A percentile compares a stretch with the other conserved stretches of the same genome.
These are phyloP conservation scores for Camellia sinensis DNA, from an alignment of 148 eudicot species.

Conservation along the genomic window DNA sequence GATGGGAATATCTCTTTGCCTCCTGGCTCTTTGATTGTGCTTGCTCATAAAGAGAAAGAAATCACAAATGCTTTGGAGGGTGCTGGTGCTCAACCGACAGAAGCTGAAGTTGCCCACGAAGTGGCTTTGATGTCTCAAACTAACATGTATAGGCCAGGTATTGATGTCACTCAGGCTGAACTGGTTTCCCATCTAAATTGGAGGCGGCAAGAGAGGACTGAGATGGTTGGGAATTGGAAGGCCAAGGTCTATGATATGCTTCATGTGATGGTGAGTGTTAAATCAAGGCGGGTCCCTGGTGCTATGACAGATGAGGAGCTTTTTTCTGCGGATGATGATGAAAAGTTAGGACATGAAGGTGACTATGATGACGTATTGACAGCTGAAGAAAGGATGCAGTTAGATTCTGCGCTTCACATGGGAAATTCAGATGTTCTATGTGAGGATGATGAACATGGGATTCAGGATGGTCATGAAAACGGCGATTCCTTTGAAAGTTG, in stretches of 20 bases:
- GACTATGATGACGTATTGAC: constrained; percentile 76
- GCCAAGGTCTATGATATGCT: constrained; percentile 92
- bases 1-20: constrained; percentile 65
- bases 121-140: constrained; percentile 86
- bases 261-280: constrained; percentile 87
- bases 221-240: constrained; percentile 88
- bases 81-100: constrained; percentile 86
- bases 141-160: constrained; percentile 94
- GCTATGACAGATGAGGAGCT: constrained; percentile 96
- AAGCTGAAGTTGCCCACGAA: constrained; percentile 87
- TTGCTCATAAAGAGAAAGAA: constrained; percentile 79
- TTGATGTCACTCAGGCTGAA: constrained; percentile 94
- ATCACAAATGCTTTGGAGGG: constrained; percentile 88
- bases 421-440: constrained; percentile 54
- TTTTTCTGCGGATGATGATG: constrained; percentile 62
- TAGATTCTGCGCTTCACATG: constrained; percentile 78
- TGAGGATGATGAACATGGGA: constrained; percentile 58
- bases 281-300: constrained; percentile 90
- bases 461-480: constrained; percentile 43
- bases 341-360: constrained; percentile 52
- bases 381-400: constrained; percentile 72
- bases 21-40: constrained; percentile 76
- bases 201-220: constrained; percentile 91
- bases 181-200: constrained; percentile 78
- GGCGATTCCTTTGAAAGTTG: constrained; percentile 42